Evolutionary conservation across 2,329 filamentous ascomycete species (phyloP), one percentile per base, ranked within the genome.

Genomic region (Neoascochyta sp.): DNA sequence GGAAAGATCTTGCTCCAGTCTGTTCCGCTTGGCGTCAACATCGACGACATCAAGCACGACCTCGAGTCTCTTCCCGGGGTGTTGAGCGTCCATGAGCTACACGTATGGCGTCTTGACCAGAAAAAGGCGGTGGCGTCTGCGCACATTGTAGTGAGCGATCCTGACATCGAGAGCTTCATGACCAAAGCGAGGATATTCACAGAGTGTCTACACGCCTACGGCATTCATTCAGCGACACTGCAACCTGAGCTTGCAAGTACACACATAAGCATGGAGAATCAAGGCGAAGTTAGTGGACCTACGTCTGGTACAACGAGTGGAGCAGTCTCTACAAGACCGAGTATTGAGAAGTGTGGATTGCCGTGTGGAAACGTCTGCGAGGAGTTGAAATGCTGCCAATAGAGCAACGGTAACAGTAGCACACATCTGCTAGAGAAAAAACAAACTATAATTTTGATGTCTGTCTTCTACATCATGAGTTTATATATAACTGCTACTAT

Each of bases 91-190:
- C 81, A 86, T 42, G 81, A 87, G 45, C 67, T 88, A 10, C 82
- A 86, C 45, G 75, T 86, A 39, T 88, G 84, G 83, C 72, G 78
- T 3, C 69, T 88, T 3, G 78, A 83, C 50, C 81, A 89, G 60
- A 70, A 70, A 29, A 86, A 84, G 49, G 69, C 75, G 4, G 70
- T 87, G 25, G 83, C 83, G 6, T 80, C 80, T 1, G 82, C 79
- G 1, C 83, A 86, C 50, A 65, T 88, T 2, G 70, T 81, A 0
- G 73, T 86, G 10, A 69, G 72, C 2, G 73, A 78, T 39, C 66
- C 71, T 29, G 70, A 71, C 7, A 59, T 84, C 14, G 56, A 66
- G 19, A 65, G 66, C 27, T 86, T 86, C 52, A 72, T 76, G 62
- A 66, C 69, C 28, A 74, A 74, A 37, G 77, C 80, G 2, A 74